Percentiles rank a stretch among this genome's conserved stretches.
Conservation (phyloP, 2,329 filamentous ascomycete species). For the Neonectria faginata region DNA sequence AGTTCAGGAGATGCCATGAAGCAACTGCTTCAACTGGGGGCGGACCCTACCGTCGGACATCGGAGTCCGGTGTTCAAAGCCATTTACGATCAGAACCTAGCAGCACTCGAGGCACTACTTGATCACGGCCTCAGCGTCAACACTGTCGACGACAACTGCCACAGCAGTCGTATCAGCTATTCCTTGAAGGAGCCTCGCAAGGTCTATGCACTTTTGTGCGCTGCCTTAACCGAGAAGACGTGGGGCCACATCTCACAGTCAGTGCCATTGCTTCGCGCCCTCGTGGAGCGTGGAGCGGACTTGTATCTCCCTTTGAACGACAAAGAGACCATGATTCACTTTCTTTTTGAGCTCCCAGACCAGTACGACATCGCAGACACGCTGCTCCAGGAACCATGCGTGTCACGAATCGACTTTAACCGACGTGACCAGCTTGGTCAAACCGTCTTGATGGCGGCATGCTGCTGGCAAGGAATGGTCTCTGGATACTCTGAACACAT, state of each 20-base stretch:
- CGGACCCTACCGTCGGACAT: constrained; percentile 9
- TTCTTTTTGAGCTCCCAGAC: constrained; percentile 28
- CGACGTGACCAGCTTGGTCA: constrained; percentile 32
- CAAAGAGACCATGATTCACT: constrained; percentile 33
- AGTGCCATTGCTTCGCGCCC: constrained; percentile 14
- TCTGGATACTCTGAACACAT: not conserved
- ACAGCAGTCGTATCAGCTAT: not conserved
- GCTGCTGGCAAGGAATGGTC: constrained; percentile 10
- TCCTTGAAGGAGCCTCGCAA: not conserved
- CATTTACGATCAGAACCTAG: constrained; percentile 25
- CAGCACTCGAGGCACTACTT: constrained; percentile 28
- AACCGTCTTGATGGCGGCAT: constrained; percentile 39
- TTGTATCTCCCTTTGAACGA: constrained; percentile 37
- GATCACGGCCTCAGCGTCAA: constrained; percentile 28
- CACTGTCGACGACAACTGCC: constrained; percentile 9
- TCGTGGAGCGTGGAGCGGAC: constrained; percentile 30
- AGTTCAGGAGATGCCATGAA: constrained; percentile 12
- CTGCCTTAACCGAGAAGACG: constrained; percentile 4
- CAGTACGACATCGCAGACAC: not conserved
- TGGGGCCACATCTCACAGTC: not conserved
- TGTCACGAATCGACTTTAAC: constrained; percentile 36
- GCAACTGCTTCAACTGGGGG: constrained; percentile 29
- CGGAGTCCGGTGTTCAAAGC: constrained; percentile 31
- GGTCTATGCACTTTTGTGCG: constrained; percentile 28
- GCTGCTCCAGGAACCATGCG: constrained; percentile 32